Evolutionary conservation across 2,329 filamentous ascomycete species (phyloP), one percentile per base, ranked within the genome.

Genomic region (Ophiocordyceps polyrhachis-furcata): DNA sequence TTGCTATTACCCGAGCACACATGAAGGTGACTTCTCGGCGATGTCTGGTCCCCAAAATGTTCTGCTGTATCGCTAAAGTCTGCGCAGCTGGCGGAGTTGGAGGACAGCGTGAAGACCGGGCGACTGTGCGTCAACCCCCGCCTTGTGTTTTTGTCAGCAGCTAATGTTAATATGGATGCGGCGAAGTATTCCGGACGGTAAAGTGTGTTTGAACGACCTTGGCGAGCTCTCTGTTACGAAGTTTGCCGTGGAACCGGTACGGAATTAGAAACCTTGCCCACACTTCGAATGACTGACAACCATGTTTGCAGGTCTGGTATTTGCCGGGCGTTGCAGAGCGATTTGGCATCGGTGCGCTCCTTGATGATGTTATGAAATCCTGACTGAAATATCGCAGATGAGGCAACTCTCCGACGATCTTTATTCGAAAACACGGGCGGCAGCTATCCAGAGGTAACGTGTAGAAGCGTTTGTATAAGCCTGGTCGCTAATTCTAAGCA

Each of bases 391-490:
- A 19, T 25, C 9, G 23, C 47, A 74, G 87, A 95, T 49, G 91
- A 98, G 66, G 85, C 81, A 12, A 81, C 80, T 14, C 71, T 98
- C 19, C 80, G 91, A 50, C 76, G 89, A 49, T 83, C 85, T 1
- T 68, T 98, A 21, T 96, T 96, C 58, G 91, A 96, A 58, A 83
- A 95, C 55, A 96, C 88, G 1, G 91, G 91, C 46, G 91, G 91
- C 45, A 93, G 85, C 52, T 98, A 93, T 62, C 91, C 91, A 2
- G 91, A 98, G 63, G 72, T 73, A 57, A 48, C 49, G 49, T 7
- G 40, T 43, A 23, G 5, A 25, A 19, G 4, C 5, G 13, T 23
- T 4, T 25, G 19, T 13, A 17, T 8, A n/a, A n/a, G n/a, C n/a
- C n/a, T n/a, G n/a, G n/a, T n/a, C n/a, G n/a, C 5, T 12, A 14